phyloP scores from a whole-genome alignment of 208 protist species.

The Angomonas deanei region DNA sequence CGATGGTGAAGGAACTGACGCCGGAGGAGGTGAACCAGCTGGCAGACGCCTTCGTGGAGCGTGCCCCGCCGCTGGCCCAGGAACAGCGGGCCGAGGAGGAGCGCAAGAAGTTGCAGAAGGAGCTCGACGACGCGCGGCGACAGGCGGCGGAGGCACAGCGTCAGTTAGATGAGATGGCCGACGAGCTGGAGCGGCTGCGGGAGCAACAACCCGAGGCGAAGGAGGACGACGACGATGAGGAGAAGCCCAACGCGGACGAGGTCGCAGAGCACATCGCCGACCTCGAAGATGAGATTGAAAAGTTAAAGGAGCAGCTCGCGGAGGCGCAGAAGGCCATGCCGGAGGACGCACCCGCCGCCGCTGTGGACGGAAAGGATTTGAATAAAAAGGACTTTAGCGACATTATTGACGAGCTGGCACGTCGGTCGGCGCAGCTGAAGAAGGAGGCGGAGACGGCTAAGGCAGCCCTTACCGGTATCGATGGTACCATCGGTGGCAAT shows the following conservation, averaged over 20 bases:
- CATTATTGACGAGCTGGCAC: no score
- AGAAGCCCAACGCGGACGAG: background rate
- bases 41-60: constrained; percentile 13
- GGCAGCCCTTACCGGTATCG: no score
- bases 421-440: no score
- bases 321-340: background rate
- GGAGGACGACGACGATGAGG: background rate
- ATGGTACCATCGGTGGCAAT: no score
- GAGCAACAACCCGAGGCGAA: background rate
- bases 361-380: background rate
- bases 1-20: constrained; percentile 24
- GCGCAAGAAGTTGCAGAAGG: constrained; percentile 17
- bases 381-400: no score
- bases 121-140: constrained; percentile 23
- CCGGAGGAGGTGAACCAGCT: constrained; percentile 30
- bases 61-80: constrained; percentile 16
- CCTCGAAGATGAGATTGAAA: constrained; percentile 3
- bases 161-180: constrained; percentile 13
- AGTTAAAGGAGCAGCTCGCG: background rate
- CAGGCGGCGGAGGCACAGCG: constrained; percentile 17
- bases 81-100: constrained; percentile 19
- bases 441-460: no score
- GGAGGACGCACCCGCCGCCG: background rate
- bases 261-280: background rate
- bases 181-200: background rate